Evolutionary conservation across 148 eudicot species (phyloP).

Genomic region (Fagopyrum esculentum): DNA sequence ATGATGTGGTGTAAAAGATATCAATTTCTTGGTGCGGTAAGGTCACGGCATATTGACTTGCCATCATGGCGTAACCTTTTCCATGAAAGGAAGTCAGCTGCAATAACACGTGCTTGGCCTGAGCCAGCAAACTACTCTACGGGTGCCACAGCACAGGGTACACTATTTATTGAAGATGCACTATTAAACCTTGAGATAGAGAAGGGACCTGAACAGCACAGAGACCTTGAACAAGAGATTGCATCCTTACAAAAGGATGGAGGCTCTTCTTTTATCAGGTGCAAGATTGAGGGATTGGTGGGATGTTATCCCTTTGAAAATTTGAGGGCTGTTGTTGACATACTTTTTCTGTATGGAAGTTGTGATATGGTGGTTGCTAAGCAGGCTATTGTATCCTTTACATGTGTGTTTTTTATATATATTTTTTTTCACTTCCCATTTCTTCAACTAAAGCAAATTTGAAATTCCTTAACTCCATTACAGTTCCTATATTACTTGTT

Average conservation of each 20-base stretch:
- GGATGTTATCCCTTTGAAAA: conserved; percentile 86
- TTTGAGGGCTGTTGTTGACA: conserved; percentile 72
- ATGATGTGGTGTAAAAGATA: conserved; percentile 88
- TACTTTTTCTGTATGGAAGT: conserved; percentile 73
- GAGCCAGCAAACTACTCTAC: conserved; percentile 34
- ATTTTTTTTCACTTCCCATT: background rate
- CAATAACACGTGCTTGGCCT: conserved; percentile 81
- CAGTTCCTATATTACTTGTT: conserved; percentile 85
- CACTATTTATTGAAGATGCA: conserved; percentile 93
- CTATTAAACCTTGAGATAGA: conserved; percentile 72
- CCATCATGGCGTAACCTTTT: conserved; percentile 56
- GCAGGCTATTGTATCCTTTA: conserved; percentile 94
- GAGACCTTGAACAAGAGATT: conserved; percentile 47
- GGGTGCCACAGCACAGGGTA: conserved; percentile 31
- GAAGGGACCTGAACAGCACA: conserved; percentile 33
- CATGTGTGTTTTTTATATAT: background rate
- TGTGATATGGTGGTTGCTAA: conserved; percentile 89
- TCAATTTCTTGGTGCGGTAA: conserved; percentile 60
- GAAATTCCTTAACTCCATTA: conserved; percentile 36
- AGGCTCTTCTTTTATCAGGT: conserved; percentile 45
- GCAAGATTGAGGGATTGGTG: conserved; percentile 59
- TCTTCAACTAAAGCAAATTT: background rate
- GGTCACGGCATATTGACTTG: conserved; percentile 40
- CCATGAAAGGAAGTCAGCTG: conserved; percentile 71
- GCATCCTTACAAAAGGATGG: conserved; percentile 62